A percentile compares a stretch with the other conserved stretches of the same genome.
phyloP scores from a whole-genome alignment of 2,329 filamentous ascomycete genomes.

The Trichoderma sp. region DNA sequence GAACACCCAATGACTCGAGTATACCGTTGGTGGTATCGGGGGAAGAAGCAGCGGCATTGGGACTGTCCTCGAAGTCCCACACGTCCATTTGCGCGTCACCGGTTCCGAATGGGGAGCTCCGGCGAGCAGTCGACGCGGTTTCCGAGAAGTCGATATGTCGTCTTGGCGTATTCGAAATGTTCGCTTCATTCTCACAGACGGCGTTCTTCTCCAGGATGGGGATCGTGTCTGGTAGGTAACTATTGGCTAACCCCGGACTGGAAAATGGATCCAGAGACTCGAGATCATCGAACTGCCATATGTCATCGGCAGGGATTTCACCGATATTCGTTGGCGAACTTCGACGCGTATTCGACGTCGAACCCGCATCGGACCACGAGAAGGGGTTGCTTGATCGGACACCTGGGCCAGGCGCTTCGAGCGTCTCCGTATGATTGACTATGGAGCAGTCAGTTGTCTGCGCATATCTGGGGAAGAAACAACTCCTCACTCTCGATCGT shows the following conservation, averaged over 20 bases:
- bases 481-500: neutral
- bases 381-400: conserved; percentile 23
- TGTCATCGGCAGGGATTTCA: conserved; percentile 27
- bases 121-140: conserved; percentile 40
- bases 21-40: conserved; percentile 8
- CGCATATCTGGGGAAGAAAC: neutral
- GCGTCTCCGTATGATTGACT: neutral
- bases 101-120: conserved; percentile 38
- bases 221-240: conserved; percentile 39
- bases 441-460: neutral
- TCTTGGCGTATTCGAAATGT: neutral
- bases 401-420: no score
- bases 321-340: conserved; percentile 36
- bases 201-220: conserved; percentile 32
- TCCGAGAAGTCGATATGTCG: conserved; percentile 41
- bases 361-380: conserved; percentile 39
- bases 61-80: conserved; percentile 31
- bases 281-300: conserved; percentile 35
- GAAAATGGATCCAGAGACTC: conserved; percentile 35
- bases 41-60: conserved; percentile 18
- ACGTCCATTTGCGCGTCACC: conserved; percentile 26
- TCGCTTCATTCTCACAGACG: neutral
- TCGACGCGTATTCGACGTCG: conserved; percentile 35
- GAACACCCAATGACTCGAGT: conserved; percentile 30
- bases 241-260: conserved; percentile 34